Conservation (phyloP, 306 rosid species). For the Prosopis cineraria region DNA sequence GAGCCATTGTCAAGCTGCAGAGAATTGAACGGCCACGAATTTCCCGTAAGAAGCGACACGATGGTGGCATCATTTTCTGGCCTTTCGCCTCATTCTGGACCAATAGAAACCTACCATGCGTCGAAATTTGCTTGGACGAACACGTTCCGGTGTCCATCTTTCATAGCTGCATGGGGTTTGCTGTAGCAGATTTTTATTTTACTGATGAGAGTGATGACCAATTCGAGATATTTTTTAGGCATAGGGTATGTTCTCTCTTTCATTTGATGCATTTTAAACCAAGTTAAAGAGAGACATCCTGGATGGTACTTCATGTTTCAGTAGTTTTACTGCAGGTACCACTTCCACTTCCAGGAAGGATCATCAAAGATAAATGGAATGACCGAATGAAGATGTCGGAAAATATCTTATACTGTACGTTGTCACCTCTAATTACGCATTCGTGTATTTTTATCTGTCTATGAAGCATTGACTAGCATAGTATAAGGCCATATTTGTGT, state of each 20-base stretch:
- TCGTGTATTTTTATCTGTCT: not conserved
- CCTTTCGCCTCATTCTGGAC: not conserved
- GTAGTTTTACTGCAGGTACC: not conserved
- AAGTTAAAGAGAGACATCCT: not conserved
- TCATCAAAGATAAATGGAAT: not conserved
- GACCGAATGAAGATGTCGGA: not conserved
- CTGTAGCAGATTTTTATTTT: not conserved
- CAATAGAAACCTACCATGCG: slow-evolving; percentile 10
- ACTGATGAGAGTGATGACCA: too few species aligned
- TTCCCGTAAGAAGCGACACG: slow-evolving; percentile 11
- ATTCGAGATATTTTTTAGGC: not conserved
- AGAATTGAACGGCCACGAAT: slow-evolving; percentile 42
- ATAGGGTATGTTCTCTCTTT: not conserved
- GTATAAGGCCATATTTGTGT: too few species aligned
- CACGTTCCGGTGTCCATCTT: not conserved
- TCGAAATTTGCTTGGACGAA: slow-evolving; percentile 6
- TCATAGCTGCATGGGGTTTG: not conserved
- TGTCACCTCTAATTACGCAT: not conserved
- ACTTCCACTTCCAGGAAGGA: not conserved
- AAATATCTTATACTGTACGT: not conserved
- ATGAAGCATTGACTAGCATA: not conserved
- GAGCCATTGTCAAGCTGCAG: not conserved
- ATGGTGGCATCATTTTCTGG: slow-evolving; percentile 20
- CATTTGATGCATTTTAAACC: not conserved
- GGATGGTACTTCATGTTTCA: not conserved